Evolutionary conservation across 2,329 filamentous ascomycete genomes (phyloP), one percentile per base, ranked within the genome.

Genomic region (Colletotrichum liriopes): DNA sequence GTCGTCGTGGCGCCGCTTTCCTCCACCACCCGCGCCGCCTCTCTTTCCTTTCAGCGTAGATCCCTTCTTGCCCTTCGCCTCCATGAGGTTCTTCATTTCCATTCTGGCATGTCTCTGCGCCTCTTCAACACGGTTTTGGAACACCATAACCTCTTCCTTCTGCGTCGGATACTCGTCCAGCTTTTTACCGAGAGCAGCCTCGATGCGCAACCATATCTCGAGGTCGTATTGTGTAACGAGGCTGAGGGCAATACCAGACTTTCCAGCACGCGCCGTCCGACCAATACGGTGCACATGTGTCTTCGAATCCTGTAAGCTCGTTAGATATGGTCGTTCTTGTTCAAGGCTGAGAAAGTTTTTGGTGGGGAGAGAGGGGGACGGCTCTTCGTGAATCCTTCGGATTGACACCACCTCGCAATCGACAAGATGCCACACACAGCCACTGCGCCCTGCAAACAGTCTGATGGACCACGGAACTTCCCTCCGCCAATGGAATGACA

Each of bases 271-370:
- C 0, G 95, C 95, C 0, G 95, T 98, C 76, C 95, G 92, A 26
- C 95, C 95, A 1, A 98, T 94, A 64, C 95, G 89, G 82, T 98
- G 95, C 41, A 98, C 93, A 77, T 97, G 97, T 0, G 95, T 98
- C 83, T 97, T 97, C 77, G 90, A 93, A 82, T 97, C 94, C 37
- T 91, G 89, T 3, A 14, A 32, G 49, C 26, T 52, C 26, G 49
- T 52, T 52, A 52, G 49, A 51, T 20, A 7, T 39, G 20, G 20
- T 23, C 20, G 14, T 23, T 12, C 20, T n/a, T 23, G 20, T 16
- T 37, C 20, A 4, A 1, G 32, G 11, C 20, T 23, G 18, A 51
- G 14, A 12, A 29, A 8, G 8, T 37, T 7, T n/a, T 45, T 45
- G 16, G 4, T 20, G 43, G 43, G 1, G 43, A n/a, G 5, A 9